These are phyloP conservation scores for Ministeria vibrans DNA, from an alignment of 78 protist species.

Conservation along the genomic window DNA sequence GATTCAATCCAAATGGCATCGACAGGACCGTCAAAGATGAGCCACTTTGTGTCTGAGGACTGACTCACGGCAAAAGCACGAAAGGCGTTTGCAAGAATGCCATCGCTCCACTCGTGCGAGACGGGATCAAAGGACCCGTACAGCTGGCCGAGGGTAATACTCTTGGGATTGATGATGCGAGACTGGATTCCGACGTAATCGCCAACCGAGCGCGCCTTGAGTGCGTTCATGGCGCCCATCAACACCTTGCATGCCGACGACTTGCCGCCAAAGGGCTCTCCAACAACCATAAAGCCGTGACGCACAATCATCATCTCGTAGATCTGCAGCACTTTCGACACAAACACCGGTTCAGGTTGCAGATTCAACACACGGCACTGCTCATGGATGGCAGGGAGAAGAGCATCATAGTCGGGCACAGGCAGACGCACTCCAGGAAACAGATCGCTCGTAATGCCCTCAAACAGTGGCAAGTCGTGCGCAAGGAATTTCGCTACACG, in stretches of 20 bases:
- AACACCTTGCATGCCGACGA: slow-evolving; percentile 39
- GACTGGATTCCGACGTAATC: not conserved
- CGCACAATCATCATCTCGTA: slow-evolving; percentile 72
- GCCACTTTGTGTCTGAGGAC: slow-evolving; percentile 52
- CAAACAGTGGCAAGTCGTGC: slow-evolving; percentile 67
- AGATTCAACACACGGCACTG: slow-evolving; percentile 16
- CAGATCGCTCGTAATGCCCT: slow-evolving; percentile 66
- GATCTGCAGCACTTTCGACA: slow-evolving; percentile 47
- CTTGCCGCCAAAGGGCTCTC: slow-evolving; percentile 55
- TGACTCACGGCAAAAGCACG: slow-evolving; percentile 24
- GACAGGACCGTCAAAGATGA: slow-evolving; percentile 84
- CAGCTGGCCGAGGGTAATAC: slow-evolving; percentile 80
- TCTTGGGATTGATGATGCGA: slow-evolving; percentile 67
- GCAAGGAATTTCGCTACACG: slow-evolving; percentile 67
- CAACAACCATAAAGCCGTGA: slow-evolving; percentile 85
- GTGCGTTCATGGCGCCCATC: slow-evolving; percentile 33
- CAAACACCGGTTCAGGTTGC: slow-evolving; percentile 42
- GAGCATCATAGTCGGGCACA: slow-evolving; percentile 40
- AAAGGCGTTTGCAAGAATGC: slow-evolving; percentile 63
- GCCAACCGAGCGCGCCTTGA: not conserved
- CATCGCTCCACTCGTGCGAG: slow-evolving; percentile 81
- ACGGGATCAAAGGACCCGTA: slow-evolving; percentile 74
- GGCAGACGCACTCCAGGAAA: slow-evolving; percentile 64
- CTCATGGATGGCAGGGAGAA: slow-evolving; percentile 10
- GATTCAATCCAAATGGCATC: slow-evolving; percentile 84